Conservation (phyloP, 352 stramenopile species). For the Aphanomyces stellatus region DNA sequence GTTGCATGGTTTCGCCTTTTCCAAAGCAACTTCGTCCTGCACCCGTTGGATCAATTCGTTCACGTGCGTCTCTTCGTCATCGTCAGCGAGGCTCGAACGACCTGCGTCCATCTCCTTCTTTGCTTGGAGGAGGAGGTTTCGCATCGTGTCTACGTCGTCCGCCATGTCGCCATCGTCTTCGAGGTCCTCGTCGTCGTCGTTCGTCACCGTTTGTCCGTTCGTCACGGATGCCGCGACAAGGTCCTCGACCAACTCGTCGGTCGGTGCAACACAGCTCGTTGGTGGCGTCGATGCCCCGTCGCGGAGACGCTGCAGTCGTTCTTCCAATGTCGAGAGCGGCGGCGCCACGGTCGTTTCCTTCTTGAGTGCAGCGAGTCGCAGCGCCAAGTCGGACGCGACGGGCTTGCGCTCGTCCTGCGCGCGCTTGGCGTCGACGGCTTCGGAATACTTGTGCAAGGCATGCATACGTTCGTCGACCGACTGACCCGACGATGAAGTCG, state of each 20-base stretch:
- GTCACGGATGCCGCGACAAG: too few species aligned
- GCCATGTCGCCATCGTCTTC: background rate
- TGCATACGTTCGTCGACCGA: conserved; percentile 7
- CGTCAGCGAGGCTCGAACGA: background rate
- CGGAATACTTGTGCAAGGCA: conserved; percentile 3
- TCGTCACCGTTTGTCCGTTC: too few species aligned
- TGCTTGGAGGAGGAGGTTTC: background rate
- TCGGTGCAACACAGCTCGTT: background rate
- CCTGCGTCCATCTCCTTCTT: background rate
- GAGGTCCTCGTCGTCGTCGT: background rate
- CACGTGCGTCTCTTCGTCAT: background rate
- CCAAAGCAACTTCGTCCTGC: background rate
- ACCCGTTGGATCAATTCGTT: background rate
- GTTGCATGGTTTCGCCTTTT: too few species aligned
- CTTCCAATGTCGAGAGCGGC: conserved; percentile 5
- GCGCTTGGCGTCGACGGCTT: background rate
- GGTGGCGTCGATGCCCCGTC: background rate
- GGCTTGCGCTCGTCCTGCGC: conserved; percentile 1
- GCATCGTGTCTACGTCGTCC: background rate
- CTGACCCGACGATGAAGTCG: background rate
- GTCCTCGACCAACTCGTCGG: background rate
- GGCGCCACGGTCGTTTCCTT: conserved; percentile 6
- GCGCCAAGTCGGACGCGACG: conserved; percentile 2
- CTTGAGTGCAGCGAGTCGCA: conserved; percentile 17
- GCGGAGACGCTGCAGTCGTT: background rate